Conservation (phyloP, 768 basidiomycete genomes). For the Russula lepida region DNA sequence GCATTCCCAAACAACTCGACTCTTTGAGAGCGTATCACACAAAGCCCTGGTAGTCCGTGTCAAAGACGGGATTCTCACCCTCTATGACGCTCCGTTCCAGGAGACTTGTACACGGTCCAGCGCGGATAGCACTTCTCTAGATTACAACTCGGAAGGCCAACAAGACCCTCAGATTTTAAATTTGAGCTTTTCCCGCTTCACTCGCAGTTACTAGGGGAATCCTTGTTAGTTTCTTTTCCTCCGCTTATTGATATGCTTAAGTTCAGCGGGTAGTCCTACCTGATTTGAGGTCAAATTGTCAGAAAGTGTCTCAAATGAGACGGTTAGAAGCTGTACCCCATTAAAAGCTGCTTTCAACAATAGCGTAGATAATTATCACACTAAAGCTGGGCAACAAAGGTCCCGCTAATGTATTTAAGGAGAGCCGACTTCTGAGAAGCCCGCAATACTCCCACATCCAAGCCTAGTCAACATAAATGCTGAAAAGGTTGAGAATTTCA, state of each 20-base stretch:
- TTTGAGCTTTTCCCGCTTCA: constrained; percentile 55
- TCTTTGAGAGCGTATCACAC: constrained; percentile 69
- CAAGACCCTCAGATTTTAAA: constrained; percentile 18
- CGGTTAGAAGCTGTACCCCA: no score
- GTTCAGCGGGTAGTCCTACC: constrained; percentile 79
- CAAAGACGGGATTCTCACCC: constrained; percentile 64
- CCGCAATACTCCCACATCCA: no score
- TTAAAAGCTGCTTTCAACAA: no score
- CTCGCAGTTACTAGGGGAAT: constrained; percentile 85
- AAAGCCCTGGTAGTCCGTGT: constrained; percentile 47
- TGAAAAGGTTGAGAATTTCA: constrained; percentile 38
- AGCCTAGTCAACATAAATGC: no score
- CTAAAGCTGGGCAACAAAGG: no score
- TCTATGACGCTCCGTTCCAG: constrained; percentile 75
- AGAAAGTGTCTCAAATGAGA: no score
- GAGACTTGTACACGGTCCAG: constrained; percentile 69
- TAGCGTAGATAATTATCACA: no score
- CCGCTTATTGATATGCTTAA: constrained; percentile 87
- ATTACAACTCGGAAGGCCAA: constrained; percentile 23
- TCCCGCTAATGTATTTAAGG: no score
- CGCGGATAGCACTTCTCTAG: constrained; percentile 62
- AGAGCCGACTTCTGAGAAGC: no score
- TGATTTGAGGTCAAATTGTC: constrained; percentile 77
- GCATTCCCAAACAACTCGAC: constrained; percentile 84
- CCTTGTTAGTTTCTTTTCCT: constrained; percentile 90